Evolutionary conservation across 805 yeast genomes (phyloP), one percentile per base, ranked within the genome.

Genomic region (Cyberlindnera americana): DNA sequence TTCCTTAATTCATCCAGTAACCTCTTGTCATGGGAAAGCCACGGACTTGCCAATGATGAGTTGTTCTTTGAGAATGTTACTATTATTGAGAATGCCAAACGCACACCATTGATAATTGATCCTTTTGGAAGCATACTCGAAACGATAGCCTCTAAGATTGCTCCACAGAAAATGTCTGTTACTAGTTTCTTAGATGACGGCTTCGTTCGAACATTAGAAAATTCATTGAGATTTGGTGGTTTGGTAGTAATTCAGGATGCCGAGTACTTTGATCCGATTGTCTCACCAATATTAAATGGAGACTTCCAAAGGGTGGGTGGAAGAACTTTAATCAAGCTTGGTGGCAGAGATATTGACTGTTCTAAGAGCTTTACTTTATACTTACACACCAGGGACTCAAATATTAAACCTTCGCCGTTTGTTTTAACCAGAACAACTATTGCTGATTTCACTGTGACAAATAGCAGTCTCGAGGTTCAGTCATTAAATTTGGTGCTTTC

Each of bases 151-250:
- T 52, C 60, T 14, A 52, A 48, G 38, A 29, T 45, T 45, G n/a
- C 46, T 0, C 65, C 69, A 0, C 60, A 62, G 31, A 68, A 67
- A 38, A 50, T 80, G 6, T 61, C 71, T 3, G 55, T 78, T 0
- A 76, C 95, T 0, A 84, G 95, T 51, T 86, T 91, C 53, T 59
- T 83, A 31, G 88, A 84, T 50, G 73, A 69, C 5, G 75, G 82
- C 0, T 85, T 81, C 56, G 56, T 73, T 3, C 81, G 78, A 47
- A 83, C 77, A 30, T 54, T 91, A 13, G 95, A 89, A 56, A 83
- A 87, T 52, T 82, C 95, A 0, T 56, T 90, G 19, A 67, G 93
- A 47, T 90, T 90, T 67, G 97, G 98, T 5, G 88, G 86, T 3
- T 52, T 75, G 1, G 64, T 91, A 7, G 54, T 90, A 12, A 70